These are phyloP conservation scores for Aspergillus pseudonomiae DNA, from an alignment of 2,329 filamentous ascomycete genomes.

Conservation along the genomic window DNA sequence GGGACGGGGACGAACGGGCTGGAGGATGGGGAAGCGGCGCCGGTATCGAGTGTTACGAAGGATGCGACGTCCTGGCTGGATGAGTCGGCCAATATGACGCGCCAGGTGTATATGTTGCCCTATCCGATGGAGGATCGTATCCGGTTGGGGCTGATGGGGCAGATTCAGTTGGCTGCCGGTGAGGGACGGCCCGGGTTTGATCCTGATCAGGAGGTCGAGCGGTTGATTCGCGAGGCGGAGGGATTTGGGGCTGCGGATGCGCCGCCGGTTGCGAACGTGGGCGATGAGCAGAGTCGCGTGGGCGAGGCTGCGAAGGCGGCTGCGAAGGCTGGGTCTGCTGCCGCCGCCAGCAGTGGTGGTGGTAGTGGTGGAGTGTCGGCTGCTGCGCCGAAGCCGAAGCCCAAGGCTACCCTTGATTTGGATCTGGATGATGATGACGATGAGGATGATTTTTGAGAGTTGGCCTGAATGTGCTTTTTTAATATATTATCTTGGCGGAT, in stretches of 20 bases:
- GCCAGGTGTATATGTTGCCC: conserved; percentile 46
- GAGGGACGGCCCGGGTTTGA: conserved; percentile 60
- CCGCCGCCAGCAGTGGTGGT: conserved; percentile 15
- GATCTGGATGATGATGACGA: conserved; percentile 46
- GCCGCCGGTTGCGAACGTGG: conserved; percentile 39
- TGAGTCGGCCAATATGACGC: conserved; percentile 43
- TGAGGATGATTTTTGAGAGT: not conserved
- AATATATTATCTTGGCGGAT: not conserved
- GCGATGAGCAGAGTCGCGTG: conserved; percentile 41
- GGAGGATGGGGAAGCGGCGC: conserved; percentile 26
- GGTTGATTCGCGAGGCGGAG: conserved; percentile 57
- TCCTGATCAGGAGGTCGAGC: conserved; percentile 53
- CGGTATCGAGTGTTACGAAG: conserved; percentile 43
- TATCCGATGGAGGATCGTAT: conserved; percentile 50
- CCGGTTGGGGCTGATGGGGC: conserved; percentile 49
- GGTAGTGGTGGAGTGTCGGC: conserved; percentile 11
- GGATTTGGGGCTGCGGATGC: conserved; percentile 52
- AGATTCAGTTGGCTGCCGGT: conserved; percentile 45
- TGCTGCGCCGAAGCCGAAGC: conserved; percentile 31
- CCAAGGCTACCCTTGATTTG: conserved; percentile 46
- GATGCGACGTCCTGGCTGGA: conserved; percentile 46
- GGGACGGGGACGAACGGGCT: conserved; percentile 35
- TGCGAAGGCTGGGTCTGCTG: conserved; percentile 31
- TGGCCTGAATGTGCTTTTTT: not conserved
- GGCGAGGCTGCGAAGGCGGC: conserved; percentile 39